Base-by-base conservation (phyloP, 192 early-diverging fungal genomes). In the Powellomyces hirtus region DNA sequence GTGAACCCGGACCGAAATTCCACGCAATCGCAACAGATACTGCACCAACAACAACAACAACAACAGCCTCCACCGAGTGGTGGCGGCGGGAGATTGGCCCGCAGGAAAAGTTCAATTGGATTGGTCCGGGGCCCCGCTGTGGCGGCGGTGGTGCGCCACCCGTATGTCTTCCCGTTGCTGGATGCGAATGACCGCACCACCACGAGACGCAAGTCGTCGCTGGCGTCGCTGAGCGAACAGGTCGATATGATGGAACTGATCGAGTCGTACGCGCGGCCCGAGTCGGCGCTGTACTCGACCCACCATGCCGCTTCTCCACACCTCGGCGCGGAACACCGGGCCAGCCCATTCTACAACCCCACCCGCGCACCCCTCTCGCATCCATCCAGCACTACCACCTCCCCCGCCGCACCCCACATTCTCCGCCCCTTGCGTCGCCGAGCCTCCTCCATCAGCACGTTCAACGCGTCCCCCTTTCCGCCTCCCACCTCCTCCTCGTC, bases 271-370 rank as follows among this genome's bases (percentile, higher is more conserved):
- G n/a, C 46, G 4, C 46, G 46, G 46, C 46, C 46, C 4, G 46
- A 49, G 26, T 49, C 46, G 3, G 46, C 26, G 46, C 5, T 49
- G 46, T 49, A 49, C 46, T 18, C n/a, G 46, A 49, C 46, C 14
- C n/a, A n/a, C n/a, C n/a, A n/a, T n/a, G n/a, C n/a, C n/a, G n/a
- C n/a, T n/a, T n/a, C n/a, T n/a, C n/a, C n/a, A n/a, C n/a, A 81
- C 34, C 59, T 96, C 35, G 84, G 83, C 40, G 93, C 95, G 42
- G 84, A 81, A 53, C 91, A 95, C 79, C 81, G 96, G 34, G 75
- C 88, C 16, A 85, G 78, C 27, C 82, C 89, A 31, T 64, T 87
- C 29, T 90, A 86, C 71, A 90, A 89, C 72, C 91, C n/a, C n/a
- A n/a, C n/a, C n/a, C n/a, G n/a, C n/a, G n/a, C n/a, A n/a, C n/a